Evolutionary conservation across 768 basidiomycete species (phyloP).

Genomic region (Coprinopsis marcescibilis): DNA sequence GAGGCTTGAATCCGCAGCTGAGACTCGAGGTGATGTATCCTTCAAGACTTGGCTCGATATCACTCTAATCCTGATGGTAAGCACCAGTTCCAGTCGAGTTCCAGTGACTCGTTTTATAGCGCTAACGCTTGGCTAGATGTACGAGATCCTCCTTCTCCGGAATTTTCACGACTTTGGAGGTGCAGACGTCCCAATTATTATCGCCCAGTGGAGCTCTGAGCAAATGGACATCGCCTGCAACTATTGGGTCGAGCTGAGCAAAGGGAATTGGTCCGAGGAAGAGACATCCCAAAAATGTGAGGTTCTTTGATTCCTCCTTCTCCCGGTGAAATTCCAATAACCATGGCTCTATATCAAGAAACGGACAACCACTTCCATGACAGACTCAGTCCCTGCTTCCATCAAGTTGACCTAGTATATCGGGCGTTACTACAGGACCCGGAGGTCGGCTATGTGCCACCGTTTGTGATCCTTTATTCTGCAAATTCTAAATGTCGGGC

Average conservation of each 20-base stretch:
- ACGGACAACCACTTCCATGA: not conserved
- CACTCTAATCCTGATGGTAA: constrained; percentile 5
- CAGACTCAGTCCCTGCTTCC: constrained; percentile 14
- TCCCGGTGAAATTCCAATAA: not conserved
- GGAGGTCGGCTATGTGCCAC: constrained; percentile 16
- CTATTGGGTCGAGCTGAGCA: constrained; percentile 22
- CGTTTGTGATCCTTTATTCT: constrained; percentile 14
- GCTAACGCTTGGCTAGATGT: constrained; percentile 11
- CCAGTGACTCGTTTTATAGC: not conserved
- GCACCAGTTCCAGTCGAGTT: not conserved
- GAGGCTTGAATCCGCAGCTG: constrained; percentile 9
- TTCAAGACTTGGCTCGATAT: not conserved
- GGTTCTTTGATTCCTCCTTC: not conserved
- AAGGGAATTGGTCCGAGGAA: constrained; percentile 14
- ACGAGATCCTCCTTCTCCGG: constrained; percentile 19
- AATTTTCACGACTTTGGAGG: constrained; percentile 25
- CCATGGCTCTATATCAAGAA: not conserved
- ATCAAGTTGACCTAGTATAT: constrained; percentile 17
- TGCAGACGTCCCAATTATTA: constrained; percentile 20
- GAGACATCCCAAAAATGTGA: constrained; percentile 16
- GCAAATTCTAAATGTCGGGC: not conserved
- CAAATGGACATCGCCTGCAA: constrained; percentile 17
- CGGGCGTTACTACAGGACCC: constrained; percentile 17
- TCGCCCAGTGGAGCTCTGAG: constrained; percentile 16
- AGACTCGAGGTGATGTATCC: not conserved